Evolutionary conservation across 2,329 filamentous ascomycete genomes (phyloP).

Genomic region (Verticillium albo-atrum): DNA sequence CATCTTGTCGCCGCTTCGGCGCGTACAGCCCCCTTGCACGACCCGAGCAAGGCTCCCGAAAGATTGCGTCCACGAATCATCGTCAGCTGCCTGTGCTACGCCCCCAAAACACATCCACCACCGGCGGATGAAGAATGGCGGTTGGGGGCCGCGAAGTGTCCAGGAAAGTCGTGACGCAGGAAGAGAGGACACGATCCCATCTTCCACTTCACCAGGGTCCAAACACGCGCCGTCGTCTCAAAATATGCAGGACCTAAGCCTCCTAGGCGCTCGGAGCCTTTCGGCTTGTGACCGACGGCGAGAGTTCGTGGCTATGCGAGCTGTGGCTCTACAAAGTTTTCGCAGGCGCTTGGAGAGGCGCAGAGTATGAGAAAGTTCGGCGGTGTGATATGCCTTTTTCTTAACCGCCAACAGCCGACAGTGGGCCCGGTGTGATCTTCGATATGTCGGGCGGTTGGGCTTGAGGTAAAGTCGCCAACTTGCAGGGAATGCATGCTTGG

Average conservation of each 20-base stretch:
- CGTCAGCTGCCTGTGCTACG: not conserved
- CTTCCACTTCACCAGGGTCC: not conserved
- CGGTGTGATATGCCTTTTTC: not conserved
- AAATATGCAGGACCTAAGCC: not conserved
- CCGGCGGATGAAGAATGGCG: not conserved
- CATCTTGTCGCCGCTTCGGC: not conserved
- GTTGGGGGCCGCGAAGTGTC: not conserved
- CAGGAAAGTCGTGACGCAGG: not conserved
- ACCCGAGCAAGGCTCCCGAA: not conserved
- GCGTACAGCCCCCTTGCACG: not conserved
- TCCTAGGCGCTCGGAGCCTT: not conserved
- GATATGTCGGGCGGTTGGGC: not conserved
- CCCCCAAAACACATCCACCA: not conserved
- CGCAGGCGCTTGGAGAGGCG: not conserved
- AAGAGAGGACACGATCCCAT: not conserved
- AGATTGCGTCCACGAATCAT: not conserved
- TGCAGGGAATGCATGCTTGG: not conserved
- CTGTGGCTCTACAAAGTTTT: not conserved
- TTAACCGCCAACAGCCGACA: not conserved
- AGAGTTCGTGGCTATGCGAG: not conserved
- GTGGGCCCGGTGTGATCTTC: not conserved
- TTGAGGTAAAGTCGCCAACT: not conserved
- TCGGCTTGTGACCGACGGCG: not conserved
- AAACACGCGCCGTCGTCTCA: not conserved
- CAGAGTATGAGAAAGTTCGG: not conserved